These are phyloP conservation scores for Hydnum rufescens DNA, from an alignment of 768 basidiomycete species.

Conservation along the genomic window DNA sequence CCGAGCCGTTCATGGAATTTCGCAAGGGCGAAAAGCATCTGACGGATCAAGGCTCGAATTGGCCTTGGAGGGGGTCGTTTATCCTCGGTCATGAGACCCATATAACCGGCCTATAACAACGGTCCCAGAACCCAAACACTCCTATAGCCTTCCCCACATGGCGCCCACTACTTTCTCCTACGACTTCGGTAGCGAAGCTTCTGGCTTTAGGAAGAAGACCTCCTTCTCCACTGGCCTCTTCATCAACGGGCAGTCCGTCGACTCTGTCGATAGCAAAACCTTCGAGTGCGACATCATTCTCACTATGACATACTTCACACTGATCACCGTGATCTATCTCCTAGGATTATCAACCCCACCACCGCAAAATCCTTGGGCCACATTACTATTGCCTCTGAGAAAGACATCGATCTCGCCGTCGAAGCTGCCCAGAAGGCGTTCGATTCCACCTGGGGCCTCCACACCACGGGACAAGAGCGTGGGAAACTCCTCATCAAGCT, in stretches of 20 bases:
- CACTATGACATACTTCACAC: not conserved
- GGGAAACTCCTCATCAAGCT: slow-evolving; percentile 40
- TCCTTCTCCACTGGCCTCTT: slow-evolving; percentile 42
- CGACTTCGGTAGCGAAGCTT: not conserved
- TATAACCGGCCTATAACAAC: too few species aligned
- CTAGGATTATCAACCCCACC: slow-evolving; percentile 45
- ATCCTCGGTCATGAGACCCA: too few species aligned
- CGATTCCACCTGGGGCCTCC: slow-evolving; percentile 50
- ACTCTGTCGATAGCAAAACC: slow-evolving; percentile 33
- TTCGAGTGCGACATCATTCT: slow-evolving; percentile 35
- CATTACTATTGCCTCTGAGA: slow-evolving; percentile 30
- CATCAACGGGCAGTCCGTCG: slow-evolving; percentile 48
- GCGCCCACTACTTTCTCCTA: not conserved
- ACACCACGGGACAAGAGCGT: slow-evolving; percentile 31
- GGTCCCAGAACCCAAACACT: not conserved
- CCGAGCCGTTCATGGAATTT: too few species aligned
- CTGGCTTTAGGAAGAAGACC: slow-evolving; percentile 6
- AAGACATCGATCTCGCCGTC: slow-evolving; percentile 66
- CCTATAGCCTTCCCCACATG: not conserved
- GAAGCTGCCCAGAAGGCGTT: slow-evolving; percentile 40
- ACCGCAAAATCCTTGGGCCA: slow-evolving; percentile 28
- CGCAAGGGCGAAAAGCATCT: too few species aligned
- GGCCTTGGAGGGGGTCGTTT: too few species aligned
- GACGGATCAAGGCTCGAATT: too few species aligned
- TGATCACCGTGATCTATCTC: not conserved